Evolutionary conservation across 257 asterid species (phyloP), one percentile per base, ranked within the genome.

Genomic region (Solanum sitiens): DNA sequence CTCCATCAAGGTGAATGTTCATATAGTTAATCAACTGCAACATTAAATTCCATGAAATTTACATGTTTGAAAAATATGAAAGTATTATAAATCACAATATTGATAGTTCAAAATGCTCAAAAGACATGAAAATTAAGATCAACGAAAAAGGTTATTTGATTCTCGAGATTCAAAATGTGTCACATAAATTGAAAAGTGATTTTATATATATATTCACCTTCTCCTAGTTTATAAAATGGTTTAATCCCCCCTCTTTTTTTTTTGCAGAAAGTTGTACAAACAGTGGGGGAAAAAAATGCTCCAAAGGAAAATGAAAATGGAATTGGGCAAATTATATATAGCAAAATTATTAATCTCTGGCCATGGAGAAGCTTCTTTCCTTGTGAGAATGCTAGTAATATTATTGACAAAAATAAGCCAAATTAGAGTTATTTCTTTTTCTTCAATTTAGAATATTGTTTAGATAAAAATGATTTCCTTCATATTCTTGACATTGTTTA

Each of bases 251-350:
- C 1, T 3, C 27, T 2, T 25, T 42, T 27, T 6, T 53, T 15
- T 53, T 47, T 27, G 44, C 85, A 80, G 85, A 47, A 25, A 80
- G 16, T 35, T 15, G 85, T 30, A 47, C 44, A 47, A 30, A 27
- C 68, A 15, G 30, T 47, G 44, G 68, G 27, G 11, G 6, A 15
- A 80, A 1, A 27, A 47, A 30, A 16, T 80, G 11, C 25, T 80
- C 65, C 30, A 47, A 80, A 47, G 85, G 42, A 80, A 80, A 80
- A 80, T 30, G 6, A 4, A 47, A 27, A 47, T 47, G 85, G 85
- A 47, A 33, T 80, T 80, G 85, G 68, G 42, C 85, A 47, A 47
- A 27, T 27, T 30, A 80, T 80, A 50, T 80, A 47, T 80, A 80
- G 68, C 68, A 80, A 80, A 47, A 47, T 80, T 5, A 80, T 47